Evolutionary conservation across 768 basidiomycete species (phyloP), one percentile per base, ranked within the genome.

Genomic region (Daedaleopsis sinensis): DNA sequence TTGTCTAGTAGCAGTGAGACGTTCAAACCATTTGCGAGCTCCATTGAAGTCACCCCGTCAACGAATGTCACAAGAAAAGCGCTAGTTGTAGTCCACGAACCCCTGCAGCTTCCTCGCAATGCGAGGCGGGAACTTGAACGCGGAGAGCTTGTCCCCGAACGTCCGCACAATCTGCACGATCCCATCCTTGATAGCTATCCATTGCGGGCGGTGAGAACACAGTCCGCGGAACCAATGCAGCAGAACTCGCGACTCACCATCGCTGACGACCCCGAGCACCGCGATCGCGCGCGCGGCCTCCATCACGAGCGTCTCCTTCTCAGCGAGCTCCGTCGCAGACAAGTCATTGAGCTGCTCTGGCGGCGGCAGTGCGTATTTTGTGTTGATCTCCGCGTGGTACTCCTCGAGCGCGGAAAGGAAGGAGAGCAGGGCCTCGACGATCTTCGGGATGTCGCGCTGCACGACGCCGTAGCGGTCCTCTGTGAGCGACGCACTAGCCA

Each of bases 381-480:
- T 73, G 56, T 73, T 74, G 32, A 93, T 71, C 66, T 88, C 84
- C 1, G 66, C 70, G 57, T 85, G 83, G 59, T 88, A 88, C 35
- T 81, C 80, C 65, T 94, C 92, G 19, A 93, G 72, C 1, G 84
- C 89, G 1, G 73, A 70, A 19, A 93, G 79, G 76, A 88, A 90
- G 0, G 82, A 81, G 13, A 90, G 70, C 64, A 94, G 76, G 0
- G 89, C 89, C 71, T 96, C 93, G 3, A 96, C 72, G 32, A 93
- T 85, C 61, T 84, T 86, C 0, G 93, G 89, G 19, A 93, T 91
- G 69, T 95, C 94, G 12, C 90, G 80, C 71, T 95, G 94, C 13
- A 94, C 91, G 37, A 88, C 83, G 21, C 93, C 93, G 68, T 88
- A 94, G 19, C 82, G 80, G 74, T 96, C 93, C 71, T 94, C 94